Base-by-base conservation (phyloP, 2,329 filamentous ascomycete genomes). In the Xylaria sp. region DNA sequence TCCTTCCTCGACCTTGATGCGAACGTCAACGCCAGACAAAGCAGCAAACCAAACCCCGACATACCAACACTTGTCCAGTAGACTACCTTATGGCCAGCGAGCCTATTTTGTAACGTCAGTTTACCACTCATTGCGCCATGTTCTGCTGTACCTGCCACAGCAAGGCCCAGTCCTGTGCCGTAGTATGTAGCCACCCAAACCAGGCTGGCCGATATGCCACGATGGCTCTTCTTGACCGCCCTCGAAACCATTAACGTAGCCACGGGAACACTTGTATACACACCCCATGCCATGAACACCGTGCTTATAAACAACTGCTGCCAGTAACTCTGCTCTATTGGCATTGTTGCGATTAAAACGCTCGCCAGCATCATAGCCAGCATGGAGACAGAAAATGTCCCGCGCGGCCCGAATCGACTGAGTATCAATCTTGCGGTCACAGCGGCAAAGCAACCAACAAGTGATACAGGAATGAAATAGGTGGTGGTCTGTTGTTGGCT, bases 211-310 rank as follows among this genome's bases (percentile, higher is more conserved):
- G 70, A 68, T 12, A 70, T 68, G n/a, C 68, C 70, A 12, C 74
- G 66, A 20, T 86, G 80, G 48, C 82, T 77, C 63, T 79, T 80
- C 13, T 80, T 75, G 0, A 85, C 81, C 1, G 80, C 80, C 70
- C 90, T 85, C 34, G 84, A 87, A 9, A 92, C 80, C 34, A 91
- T 83, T 13, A 91, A 75, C 0, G 84, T 90, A 0, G 86, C 87
- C 0, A 88, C 86, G 0, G 90, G 89, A 72, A 90, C 90, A 2
- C 83, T 87, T 83, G 91, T 90, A 75, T 92, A 89, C 85, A 91
- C 89, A 2, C 88, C 88, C 72, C 85, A 89, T 0, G 87, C 85
- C 77, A 87, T 87, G 53, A 91, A 73, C 3, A 91, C 28, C 4
- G 87, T 81, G 3, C 82, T 82, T 10, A 89, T 82, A 73, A 92